Evolutionary conservation across 2,329 filamentous ascomycete genomes (phyloP).

Genomic region (Penicillium sp.): DNA sequence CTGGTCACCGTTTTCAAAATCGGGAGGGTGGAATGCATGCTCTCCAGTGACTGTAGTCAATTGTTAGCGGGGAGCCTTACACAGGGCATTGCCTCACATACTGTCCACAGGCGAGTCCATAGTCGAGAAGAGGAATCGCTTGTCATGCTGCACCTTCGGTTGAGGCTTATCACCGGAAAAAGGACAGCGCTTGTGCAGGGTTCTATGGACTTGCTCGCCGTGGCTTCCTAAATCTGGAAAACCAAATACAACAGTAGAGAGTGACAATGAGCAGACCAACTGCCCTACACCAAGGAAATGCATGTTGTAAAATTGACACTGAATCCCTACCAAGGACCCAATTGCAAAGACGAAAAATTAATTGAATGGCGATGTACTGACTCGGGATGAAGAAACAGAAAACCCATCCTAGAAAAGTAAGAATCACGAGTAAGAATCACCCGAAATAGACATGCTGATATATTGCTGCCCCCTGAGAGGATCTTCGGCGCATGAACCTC

Average conservation of each 20-base stretch:
- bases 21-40: constrained; percentile 36
- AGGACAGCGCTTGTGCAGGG: constrained; percentile 20
- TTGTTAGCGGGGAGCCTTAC: not conserved
- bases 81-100: constrained; percentile 7
- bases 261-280: constrained; percentile 12
- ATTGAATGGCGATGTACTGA: not conserved
- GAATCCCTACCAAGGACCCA: not conserved
- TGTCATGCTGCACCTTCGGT: constrained; percentile 12
- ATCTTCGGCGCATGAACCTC: not conserved
- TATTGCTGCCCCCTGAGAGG: not conserved
- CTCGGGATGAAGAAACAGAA: not conserved
- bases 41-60: constrained; percentile 31
- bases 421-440: not conserved
- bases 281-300: constrained; percentile 5
- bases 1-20: constrained; percentile 36
- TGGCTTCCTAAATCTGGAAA: constrained; percentile 11
- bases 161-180: constrained; percentile 15
- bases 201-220: constrained; percentile 5
- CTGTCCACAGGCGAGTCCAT: constrained; percentile 28
- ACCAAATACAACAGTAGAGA: constrained; percentile 4
- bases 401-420: not conserved
- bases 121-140: constrained; percentile 25
- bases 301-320: constrained; percentile 6
- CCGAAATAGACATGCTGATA: not conserved
- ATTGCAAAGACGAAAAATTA: not conserved